phyloP scores from a whole-genome alignment of 805 yeast species.

The Saturnispora dispora region DNA sequence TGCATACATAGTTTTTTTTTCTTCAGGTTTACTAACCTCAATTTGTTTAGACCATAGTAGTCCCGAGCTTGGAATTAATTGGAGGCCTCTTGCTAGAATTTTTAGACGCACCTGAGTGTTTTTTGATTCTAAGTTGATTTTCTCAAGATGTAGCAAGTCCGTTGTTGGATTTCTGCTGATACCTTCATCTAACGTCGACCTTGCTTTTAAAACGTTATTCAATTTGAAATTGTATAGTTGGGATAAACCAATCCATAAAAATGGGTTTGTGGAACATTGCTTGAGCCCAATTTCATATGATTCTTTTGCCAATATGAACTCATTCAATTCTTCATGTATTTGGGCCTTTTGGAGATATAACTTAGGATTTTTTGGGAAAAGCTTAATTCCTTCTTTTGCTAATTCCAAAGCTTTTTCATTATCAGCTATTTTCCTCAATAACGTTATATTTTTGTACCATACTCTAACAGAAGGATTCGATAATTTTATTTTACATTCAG shows the following conservation, averaged over 20 bases:
- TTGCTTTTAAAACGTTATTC: slow-evolving; percentile 44
- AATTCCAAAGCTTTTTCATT: slow-evolving; percentile 31
- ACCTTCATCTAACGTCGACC: slow-evolving; percentile 66
- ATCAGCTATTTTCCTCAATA: slow-evolving; percentile 35
- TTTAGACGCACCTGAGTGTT: slow-evolving; percentile 42
- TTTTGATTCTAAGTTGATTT: slow-evolving; percentile 47
- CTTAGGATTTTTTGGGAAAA: slow-evolving; percentile 42
- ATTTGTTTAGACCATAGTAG: slow-evolving; percentile 60
- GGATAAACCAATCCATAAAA: slow-evolving; percentile 50
- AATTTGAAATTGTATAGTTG: slow-evolving; percentile 35
- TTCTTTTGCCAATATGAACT: slow-evolving; percentile 37
- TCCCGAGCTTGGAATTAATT: slow-evolving; percentile 49
- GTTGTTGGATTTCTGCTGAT: slow-evolving; percentile 39
- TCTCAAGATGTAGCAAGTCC: slow-evolving; percentile 50
- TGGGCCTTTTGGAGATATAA: slow-evolving; percentile 59
- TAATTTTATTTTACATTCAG: slow-evolving; percentile 14
- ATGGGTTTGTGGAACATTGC: slow-evolving; percentile 33
- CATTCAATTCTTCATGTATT: slow-evolving; percentile 28
- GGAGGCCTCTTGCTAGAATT: slow-evolving; percentile 47
- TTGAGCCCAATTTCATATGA: slow-evolving; percentile 41
- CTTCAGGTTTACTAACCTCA: slow-evolving; percentile 31
- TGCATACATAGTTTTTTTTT: slow-evolving; percentile 46
- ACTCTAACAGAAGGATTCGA: slow-evolving; percentile 34
- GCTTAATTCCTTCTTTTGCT: slow-evolving; percentile 37
- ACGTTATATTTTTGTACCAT: slow-evolving; percentile 53